Evolutionary conservation across 345 rosid species (phyloP), one percentile per base, ranked within the genome.

Genomic region (Sonneratia alba): DNA sequence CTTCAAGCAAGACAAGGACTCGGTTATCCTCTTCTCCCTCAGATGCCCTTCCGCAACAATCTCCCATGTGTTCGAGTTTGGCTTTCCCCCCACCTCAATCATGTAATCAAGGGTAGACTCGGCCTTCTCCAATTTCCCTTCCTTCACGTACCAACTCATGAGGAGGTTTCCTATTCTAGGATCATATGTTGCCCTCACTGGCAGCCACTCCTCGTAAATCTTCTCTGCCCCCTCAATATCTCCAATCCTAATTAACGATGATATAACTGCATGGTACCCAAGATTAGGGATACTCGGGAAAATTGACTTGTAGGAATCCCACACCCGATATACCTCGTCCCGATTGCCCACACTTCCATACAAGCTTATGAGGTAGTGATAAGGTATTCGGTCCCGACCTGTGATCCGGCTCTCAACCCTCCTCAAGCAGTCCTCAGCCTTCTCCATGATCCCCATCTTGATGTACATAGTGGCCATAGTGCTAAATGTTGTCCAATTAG

Each of bases 401-500:
- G 88, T 83, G 78, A 95, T 90, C 82, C 89, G 86, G 61, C 89
- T 85, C 85, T 95, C 99, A 69, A 87, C 84, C 74, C 77, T 87
- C 83, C 85, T 88, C 81, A 95, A 78, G 72, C 91, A 87, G 48
- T 87, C 95, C 79, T 90, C 88, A n/a, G 97, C 97, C 70, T 91
- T 94, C 66, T 85, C 90, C 32, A 65, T 2, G 77, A 82, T 77
- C 14, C 93, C 93, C 93, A 88, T 77, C 84, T 85, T 91, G 37
- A 88, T 85, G 75, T 95, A 92, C 92, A 88, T 86, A 21, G 92
- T 87, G 16, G 97, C 97, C 93, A 95, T 80, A 3, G 97, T 91
- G 85, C 97, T 91, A 74, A 85, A 95, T 21, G 99, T 88, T 69
- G 93, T 88, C 98, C 98, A 94, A 80, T 87, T 88, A 19, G 96